Conservation (phyloP, 2,329 filamentous ascomycete species). For the Ceratocystis papillata region DNA sequence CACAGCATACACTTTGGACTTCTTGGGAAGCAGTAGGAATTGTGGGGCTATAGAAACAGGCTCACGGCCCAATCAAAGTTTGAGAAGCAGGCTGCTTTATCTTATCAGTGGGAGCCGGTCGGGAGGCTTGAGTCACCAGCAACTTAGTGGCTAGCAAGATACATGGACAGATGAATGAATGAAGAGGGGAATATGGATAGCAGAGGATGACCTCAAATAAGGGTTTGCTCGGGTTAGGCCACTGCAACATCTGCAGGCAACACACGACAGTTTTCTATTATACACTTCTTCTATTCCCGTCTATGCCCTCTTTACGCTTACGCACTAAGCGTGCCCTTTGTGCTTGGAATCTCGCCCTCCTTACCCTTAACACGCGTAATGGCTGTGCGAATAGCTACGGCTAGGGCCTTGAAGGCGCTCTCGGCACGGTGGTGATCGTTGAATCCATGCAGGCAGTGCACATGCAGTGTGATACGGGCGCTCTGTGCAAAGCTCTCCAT, state of each 20-base stretch:
- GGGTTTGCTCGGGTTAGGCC: neutral
- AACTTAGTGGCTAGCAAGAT: neutral
- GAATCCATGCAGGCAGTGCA: conserved; percentile 78
- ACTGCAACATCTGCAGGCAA: neutral
- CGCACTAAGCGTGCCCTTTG: conserved; percentile 75
- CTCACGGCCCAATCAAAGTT: neutral
- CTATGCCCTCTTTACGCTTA: conserved; percentile 28
- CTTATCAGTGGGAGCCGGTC: neutral
- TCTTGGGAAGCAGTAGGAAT: neutral
- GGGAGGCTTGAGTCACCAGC: neutral
- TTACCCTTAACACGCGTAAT: conserved; percentile 63
- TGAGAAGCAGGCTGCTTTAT: neutral
- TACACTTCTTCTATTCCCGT: neutral
- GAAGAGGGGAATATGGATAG: neutral
- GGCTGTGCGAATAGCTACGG: conserved; percentile 71
- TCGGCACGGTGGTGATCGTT: conserved; percentile 97
- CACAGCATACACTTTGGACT: neutral
- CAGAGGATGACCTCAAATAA: neutral
- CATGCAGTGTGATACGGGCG: conserved; percentile 84
- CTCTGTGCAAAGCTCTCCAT: conserved; percentile 88
- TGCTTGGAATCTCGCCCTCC: conserved; percentile 89
- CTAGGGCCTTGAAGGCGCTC: conserved; percentile 93
- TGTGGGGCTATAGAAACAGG: neutral
- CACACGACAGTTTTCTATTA: neutral
- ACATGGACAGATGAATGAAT: neutral